phyloP scores from a whole-genome alignment of 495 filamentous ascomycete genomes.

The Trichoderma orchidacearum region DNA sequence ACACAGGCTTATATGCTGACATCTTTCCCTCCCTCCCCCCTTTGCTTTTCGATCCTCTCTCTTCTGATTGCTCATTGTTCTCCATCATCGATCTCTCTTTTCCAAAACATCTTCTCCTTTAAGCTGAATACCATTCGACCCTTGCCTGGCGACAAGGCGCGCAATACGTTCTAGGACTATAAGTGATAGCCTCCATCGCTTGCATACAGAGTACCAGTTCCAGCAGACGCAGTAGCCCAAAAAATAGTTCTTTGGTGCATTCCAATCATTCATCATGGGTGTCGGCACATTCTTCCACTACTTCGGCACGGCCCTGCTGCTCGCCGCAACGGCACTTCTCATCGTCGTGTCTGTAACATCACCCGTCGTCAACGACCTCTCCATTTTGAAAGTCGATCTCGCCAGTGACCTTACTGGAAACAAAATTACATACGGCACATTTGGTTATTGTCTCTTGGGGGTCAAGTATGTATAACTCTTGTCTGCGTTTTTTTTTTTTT shows the following conservation, averaged over 20 bases:
- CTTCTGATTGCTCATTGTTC: background rate
- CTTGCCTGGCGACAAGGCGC: background rate
- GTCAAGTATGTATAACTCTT: background rate
- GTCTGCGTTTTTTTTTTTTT: background rate
- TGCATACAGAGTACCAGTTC: background rate
- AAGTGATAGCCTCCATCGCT: too few relatives aligned
- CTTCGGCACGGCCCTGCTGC: slow-evolving; percentile 44
- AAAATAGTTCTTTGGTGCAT: too few relatives aligned
- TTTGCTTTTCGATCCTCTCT: background rate
- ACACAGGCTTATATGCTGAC: slow-evolving; percentile 2
- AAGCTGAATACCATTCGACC: too few relatives aligned
- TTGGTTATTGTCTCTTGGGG: slow-evolving; percentile 36
- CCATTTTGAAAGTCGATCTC: slow-evolving; percentile 35
- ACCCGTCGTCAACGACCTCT: slow-evolving; percentile 38
- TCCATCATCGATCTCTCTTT: background rate
- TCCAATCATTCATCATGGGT: slow-evolving; percentile 19
- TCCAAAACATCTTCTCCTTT: background rate
- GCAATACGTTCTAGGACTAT: background rate
- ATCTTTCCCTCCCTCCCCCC: background rate
- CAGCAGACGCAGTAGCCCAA: background rate
- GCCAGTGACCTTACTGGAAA: slow-evolving; percentile 7
- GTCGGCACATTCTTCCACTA: slow-evolving; percentile 39
- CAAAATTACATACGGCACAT: slow-evolving; percentile 40
- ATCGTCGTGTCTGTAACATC: slow-evolving; percentile 45
- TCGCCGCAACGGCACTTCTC: slow-evolving; percentile 37